Evolutionary conservation across 345 rosid species (phyloP), one percentile per base, ranked within the genome.

Genomic region (Citrus sinensis): DNA sequence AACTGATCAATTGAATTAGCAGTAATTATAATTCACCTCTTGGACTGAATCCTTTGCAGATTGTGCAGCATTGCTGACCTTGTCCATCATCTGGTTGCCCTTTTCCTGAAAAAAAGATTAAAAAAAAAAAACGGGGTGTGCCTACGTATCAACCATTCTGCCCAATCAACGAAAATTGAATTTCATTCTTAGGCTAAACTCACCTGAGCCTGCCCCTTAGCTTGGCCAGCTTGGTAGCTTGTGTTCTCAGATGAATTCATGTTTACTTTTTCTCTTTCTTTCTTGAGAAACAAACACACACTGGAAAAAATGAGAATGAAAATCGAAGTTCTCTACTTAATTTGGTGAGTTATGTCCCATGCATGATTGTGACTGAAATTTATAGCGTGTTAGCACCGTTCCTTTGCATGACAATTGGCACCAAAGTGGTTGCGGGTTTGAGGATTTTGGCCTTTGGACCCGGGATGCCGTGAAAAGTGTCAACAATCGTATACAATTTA

Each of bases 121-220:
- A 30, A 32, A 32, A 30, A 69, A 69, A 51, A 17, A 51, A 54
- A 54, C 22, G 20, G 58, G 0, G 58, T 1, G 22, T 54, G 58
- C 2, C 7, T 1, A 17, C 19, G 5, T 17, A 1, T 54, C 6
- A 54, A 13, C 13, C 14, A 46, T 13, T 46, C 17, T 46, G 17
- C 51, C 17, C 17, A 46, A 46, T 46, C 51, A 13, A 46, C 16
- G 17, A 46, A 46, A 46, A 46, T 13, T 3, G 49, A 42, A 4
- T 11, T 42, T 42, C 49, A 42, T 11, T 42, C 49, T 42, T 13
- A 11, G 14, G 2, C 17, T 13, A 19, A 16, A 14, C 13, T 64
- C 55, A 80, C 87, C 89, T 84, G 76, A 73, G 81, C 69, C 66
- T 80, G 87, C 76, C 80, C 87, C 78, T 67, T 73, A 29, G 85